Base-by-base conservation (phyloP, 2,329 filamentous ascomycete species). In the Cladosporium oxysporum region DNA sequence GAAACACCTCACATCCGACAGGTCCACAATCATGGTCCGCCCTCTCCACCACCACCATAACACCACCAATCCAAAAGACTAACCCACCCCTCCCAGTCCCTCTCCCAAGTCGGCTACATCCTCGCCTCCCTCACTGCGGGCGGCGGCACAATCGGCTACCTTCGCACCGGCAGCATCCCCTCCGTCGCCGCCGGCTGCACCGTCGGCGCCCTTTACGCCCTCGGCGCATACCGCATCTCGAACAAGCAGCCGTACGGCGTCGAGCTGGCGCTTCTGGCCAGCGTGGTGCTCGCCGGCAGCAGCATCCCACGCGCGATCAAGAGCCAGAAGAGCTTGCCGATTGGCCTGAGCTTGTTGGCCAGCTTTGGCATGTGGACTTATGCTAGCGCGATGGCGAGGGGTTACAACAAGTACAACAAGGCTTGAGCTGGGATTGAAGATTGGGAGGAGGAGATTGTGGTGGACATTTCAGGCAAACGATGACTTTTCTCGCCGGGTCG, bases 211-310 rank as follows among this genome's bases (percentile, higher is more conserved):
- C 80, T 92, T 78, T 90, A 99, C 79, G 88, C 88, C 28, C 83
- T 97, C 52, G 92, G 92, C 69, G 93, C 90, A 70, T 89, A 91
- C 75, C 91, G 93, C 66, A 88, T 97, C 69, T 88, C 90, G 73
- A 89, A 88, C 72, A 83, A 85, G 68, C 85, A 92, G 76, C 77
- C 91, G 3, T 97, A 95, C 78, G 95, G 94, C 69, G 81, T 96
- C 71, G 95, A 98, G 80, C 83, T 97, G 52, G 91, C 90, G n/a
- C 85, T 99, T 11, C 83, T 97, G 52, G 95, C 95, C 5, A 96
- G 92, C 0, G 74, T 92, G n/a, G 81, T 98, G 29, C 85, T 99
- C 41, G 94, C 86, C 2, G 93, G 92, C 23, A 91, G 91, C 50
- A 90, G 91, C 1, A 89, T 98, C 67, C 95, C 95, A 14, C 86